These are phyloP conservation scores for Boletus pseudopeckii DNA, from an alignment of 768 basidiomycete genomes.

Conservation along the genomic window DNA sequence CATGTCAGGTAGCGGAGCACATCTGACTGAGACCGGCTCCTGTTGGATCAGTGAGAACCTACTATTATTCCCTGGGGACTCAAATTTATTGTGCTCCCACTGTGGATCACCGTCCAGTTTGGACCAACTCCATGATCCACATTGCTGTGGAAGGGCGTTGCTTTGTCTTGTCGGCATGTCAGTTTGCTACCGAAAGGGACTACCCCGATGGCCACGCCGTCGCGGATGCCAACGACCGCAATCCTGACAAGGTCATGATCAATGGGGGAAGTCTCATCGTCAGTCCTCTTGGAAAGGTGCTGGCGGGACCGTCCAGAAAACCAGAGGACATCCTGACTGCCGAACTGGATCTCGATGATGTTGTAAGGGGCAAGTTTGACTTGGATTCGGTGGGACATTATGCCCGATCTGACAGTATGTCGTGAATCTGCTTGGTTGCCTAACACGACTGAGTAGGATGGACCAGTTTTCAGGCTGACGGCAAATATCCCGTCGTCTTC, in stretches of 20 bases:
- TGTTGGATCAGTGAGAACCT: conserved; percentile 46
- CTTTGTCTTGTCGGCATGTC: conserved; percentile 63
- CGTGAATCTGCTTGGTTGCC: not conserved
- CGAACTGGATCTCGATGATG: conserved; percentile 57
- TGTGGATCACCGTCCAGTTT: conserved; percentile 54
- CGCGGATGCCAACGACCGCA: conserved; percentile 33
- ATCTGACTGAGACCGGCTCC: conserved; percentile 1
- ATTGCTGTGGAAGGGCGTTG: conserved; percentile 68
- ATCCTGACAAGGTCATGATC: conserved; percentile 52
- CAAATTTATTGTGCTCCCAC: conserved; percentile 67
- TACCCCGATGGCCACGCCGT: conserved; percentile 49
- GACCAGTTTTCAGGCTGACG: conserved; percentile 30
- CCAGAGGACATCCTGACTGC: conserved; percentile 54
- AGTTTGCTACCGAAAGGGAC: conserved; percentile 53
- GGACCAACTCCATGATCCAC: conserved; percentile 58
- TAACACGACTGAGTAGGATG: conserved; percentile 4
- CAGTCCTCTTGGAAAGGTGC: conserved; percentile 51
- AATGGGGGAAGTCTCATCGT: conserved; percentile 62
- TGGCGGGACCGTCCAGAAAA: conserved; percentile 56
- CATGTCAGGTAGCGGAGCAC: no score
- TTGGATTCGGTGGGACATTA: conserved; percentile 63
- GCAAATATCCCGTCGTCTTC: not conserved
- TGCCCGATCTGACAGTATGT: conserved; percentile 53
- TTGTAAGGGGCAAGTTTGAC: conserved; percentile 57
- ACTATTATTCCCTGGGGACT: conserved; percentile 57